Evolutionary conservation across 805 yeast species (phyloP), one percentile per base, ranked within the genome.

Genomic region (Pichia californica): DNA sequence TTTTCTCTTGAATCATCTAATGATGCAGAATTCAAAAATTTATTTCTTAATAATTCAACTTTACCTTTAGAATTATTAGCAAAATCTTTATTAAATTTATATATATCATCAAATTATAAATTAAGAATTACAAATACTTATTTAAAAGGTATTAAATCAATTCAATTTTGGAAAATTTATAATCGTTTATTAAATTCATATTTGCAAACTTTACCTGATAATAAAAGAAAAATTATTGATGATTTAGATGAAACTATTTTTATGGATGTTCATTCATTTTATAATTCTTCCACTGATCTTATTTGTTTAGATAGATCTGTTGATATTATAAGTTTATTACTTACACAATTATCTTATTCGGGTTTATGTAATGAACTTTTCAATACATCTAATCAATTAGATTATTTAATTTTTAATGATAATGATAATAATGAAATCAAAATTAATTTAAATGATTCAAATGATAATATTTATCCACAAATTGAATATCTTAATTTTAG

Each of bases 351-450:
- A 52, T 84, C 88, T 2, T 91, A 89, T 58, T 69, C 76, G 15
- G 99, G 98, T 0, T 67, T 93, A 14, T 67, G 88, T 18, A 89
- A 85, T 58, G 96, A 89, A 52, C 58, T 78, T 11, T 70, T 78
- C 51, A 77, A 74, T 5, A 64, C 81, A 20, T n/a, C 30, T 10
- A 33, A 29, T 21, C 36, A 34, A 29, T 29, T 21, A 15, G 26
- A 37, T 16, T 4, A 10, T 13, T 9, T 37, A 6, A 20, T 28
- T 18, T 37, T 37, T 15, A 28, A 16, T 4, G 4, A 18, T 7
- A 7, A 14, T 9, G 32, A 15, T 7, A 8, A 15, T 8, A 11
- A 20, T 20, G 13, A 44, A 36, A 21, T 49, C 3, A 52, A 46
- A 28, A 32, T 59, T 19, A 54, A 47, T 35, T 37, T 58, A 18